Base-by-base conservation (phyloP, 1,284 basidiomycete genomes). In the Trametes sp. region DNA sequence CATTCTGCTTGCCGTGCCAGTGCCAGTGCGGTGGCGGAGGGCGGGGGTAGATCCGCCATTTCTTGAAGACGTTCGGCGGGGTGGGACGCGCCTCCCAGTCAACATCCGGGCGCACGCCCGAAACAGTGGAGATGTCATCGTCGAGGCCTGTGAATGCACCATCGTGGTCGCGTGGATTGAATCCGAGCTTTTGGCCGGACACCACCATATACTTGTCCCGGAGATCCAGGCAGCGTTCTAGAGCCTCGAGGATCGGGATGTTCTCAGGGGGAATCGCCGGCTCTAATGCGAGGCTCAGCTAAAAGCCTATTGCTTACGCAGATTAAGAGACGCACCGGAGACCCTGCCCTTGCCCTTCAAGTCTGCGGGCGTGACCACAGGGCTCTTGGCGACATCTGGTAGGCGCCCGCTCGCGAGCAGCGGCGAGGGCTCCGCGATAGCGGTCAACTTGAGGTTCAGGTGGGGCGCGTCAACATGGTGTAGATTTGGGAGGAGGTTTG, bases 11-110 rank as follows among this genome's bases (percentile, higher is more conserved):
- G 24, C 85, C 82, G 31, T 81, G 84, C 88, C 91, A 95, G 71
- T 94, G 92, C 96, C 96, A 98, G 72, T 95, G 95, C 0, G 95
- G 96, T 1, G 94, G 92, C 0, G 96, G 96, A 7, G 96, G 95
- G 4, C 83, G 85, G 0, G 96, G 96, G 69, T 96, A 96, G 67
- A 98, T 92, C 59, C 85, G 86, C 96, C 96, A 98, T 7, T 85
- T 78, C 44, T 84, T 72, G 61, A 81, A 77, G 23, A 76, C 77
- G 13, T 76, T 75, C n/a, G 72, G 59, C 24, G 78, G 67, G 4
- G 65, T 55, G 13, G 56, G 33, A 9, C 59, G 64, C 53, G 62
- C 23, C 10, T 54, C 54, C 55, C 68, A 76, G 54, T 86, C 80
- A 16, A 80, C 81, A 69, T 92, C 86, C 1, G 91, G 86, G 35